Base-by-base conservation (phyloP, 1,284 basidiomycete species). In the Rhodotorula sp. region DNA sequence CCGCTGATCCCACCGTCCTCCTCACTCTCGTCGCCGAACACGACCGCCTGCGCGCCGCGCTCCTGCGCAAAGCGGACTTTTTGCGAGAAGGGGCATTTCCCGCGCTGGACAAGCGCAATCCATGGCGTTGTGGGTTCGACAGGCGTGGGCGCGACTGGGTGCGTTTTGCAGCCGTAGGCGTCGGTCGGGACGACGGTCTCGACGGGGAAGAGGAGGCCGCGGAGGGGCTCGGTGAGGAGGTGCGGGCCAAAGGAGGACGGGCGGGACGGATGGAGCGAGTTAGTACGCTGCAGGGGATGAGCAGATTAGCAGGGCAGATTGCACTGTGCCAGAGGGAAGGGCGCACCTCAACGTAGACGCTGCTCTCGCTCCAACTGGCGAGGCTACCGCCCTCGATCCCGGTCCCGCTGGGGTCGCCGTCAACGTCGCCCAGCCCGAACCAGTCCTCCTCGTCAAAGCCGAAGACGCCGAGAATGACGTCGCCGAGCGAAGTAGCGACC, bases 61-160 rank as follows among this genome's bases (percentile, higher is more conserved):
- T 86, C 84, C 80, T 94, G 91, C 1, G 92, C 91, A 78, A 91
- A 88, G 61, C 90, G 84, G 69, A 86, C 90, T 83, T 97, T 97
- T 77, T 88, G 89, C 22, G 91, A 89, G 80, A 97, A 97, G 66
- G 92, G 88, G 80, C 94, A 97, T 60, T 87, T 84, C 0, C 93
- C 93, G 59, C 94, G 84, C 80, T 94, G 90, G 0, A 95, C 88
- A 59, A 96, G 85, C 0, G 91, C 94, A 79, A 96, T 90, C 88
- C 91, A 92, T 1, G 41, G 41, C 19, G n/a, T 48, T 13, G 58
- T 13, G 32, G 61, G 67, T 7, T 39, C 21, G 59, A 60, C 19
- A 21, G 39, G 51, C 5, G 54, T 53, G 9, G 61, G 56, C 19
- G 58, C 32, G 53, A 64, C 39, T 4, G 44, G 32, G 48, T 46